Evolutionary conservation across 805 yeast genomes (phyloP), one percentile per base, ranked within the genome.

Genomic region (Candida caryicola): DNA sequence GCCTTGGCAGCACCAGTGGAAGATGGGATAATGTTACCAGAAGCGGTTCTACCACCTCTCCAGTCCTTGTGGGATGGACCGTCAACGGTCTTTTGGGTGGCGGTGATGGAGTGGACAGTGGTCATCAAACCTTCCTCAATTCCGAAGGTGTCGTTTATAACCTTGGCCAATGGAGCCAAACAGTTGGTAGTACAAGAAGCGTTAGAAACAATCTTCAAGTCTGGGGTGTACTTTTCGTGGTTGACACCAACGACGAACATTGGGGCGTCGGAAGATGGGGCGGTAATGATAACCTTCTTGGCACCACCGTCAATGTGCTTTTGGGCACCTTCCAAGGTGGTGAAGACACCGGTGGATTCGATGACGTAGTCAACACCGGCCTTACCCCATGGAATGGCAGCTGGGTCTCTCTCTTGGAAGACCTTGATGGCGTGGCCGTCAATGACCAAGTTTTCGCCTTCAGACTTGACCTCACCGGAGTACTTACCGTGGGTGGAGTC

Each of bases 31-130:
- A 60, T 60, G 57, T 60, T 60, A 40, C 62, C 65, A 33, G 59
- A 51, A 38, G 65, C 65, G 48, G 65, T 60, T 55, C 65, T 56
- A 45, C 65, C 65, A 39, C 65, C 65, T 59, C 65, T 60, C 65
- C 65, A 60, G 55, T 60, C 65, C 51, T 60, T 60, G 55, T 60
- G 63, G 45, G 65, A 60, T 43, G 65, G 65, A 51, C 64, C 64
- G 40, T 60, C 65, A 36, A 60, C 65, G 39, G 65, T 60, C 52
- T 60, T 60, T 47, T 60, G 65, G 45, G 65, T 58, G 42, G 65
- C 65, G 47, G 65, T 60, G 49, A 60, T 58, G 44, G 65, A 60
- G 52, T 60, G 65, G 45, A 60, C 60, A 38, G 65, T 60, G 53
- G 64, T 59, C 65, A 60, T 60, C 50, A 60, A 58, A 50, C 62